Evolutionary conservation across 495 filamentous ascomycete species (phyloP), one percentile per base, ranked within the genome.

Genomic region (Penicillium paxilli): DNA sequence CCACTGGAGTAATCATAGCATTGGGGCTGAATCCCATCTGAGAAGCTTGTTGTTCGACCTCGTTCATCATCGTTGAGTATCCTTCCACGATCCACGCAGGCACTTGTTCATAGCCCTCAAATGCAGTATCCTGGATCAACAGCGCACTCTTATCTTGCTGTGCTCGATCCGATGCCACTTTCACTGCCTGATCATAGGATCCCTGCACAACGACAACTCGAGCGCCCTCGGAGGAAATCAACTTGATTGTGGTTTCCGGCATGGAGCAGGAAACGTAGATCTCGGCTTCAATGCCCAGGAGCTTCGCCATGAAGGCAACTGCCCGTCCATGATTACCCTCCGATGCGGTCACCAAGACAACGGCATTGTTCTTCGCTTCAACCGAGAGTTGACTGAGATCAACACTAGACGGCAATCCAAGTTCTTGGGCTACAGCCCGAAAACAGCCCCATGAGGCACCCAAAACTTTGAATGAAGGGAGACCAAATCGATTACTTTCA

Each of bases 241-340:
- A 61, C 10, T 66, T 62, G n/a, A 67, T 71, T 1, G 84, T 88
- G 0, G 59, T 52, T 19, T 70, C 52, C 47, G 80, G 66, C 78
- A 87, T 82, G 19, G 68, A 62, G 2, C 47, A 44, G 1, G 86
- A 83, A 4, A 88, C 85, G 49, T 80, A 85, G 16, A 91, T 78
- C 21, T 65, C 63, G 0, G 73, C 71, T 0, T 70, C 60, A 0
- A 88, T 63, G 0, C 67, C 73, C 9, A 91, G 59, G 12, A 83
- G 67, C n/a, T 59, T 54, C 0, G 79, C 86, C 81, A 90, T 87
- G 4, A 78, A 74, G 0, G 86, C 83, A 2, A 87, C 80, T 2
- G 88, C 87, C 5, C 87, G 73, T 1, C 88, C 88, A 76, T 87
- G 85, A 58, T 92, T 92, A 0, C 87, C 88, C 33, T 86, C 85